Evolutionary conservation across 2,329 filamentous ascomycete species (phyloP).

Genomic region (Xylaria sp.): DNA sequence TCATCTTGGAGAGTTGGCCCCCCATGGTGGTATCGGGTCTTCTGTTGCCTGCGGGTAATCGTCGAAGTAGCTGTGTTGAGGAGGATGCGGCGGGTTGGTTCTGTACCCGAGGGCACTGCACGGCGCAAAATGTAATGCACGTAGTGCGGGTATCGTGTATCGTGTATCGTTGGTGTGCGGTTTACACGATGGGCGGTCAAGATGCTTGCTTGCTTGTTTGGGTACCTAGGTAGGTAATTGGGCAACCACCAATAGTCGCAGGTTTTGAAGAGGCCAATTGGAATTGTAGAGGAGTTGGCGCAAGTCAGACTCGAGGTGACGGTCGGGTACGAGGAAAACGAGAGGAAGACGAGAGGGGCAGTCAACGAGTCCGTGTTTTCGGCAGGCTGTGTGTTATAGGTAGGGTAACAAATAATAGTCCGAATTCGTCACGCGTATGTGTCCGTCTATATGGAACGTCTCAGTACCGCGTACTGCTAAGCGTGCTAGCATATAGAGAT

Average conservation of each 20-base stretch:
- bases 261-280: background rate
- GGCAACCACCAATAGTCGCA: background rate
- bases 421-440: slow-evolving; percentile 6
- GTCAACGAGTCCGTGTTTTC: background rate
- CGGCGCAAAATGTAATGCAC: background rate
- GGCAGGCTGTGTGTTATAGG: background rate
- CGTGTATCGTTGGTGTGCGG: background rate
- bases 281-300: background rate
- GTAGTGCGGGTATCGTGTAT: background rate
- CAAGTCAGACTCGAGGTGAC: background rate
- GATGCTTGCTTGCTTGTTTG: background rate
- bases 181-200: background rate
- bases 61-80: background rate
- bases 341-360: background rate
- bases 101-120: too few relatives aligned
- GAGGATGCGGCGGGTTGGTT: background rate
- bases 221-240: background rate
- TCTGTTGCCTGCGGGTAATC: background rate
- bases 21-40: slow-evolving; percentile 71
- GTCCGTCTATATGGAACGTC: background rate
- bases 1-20: slow-evolving; percentile 92
- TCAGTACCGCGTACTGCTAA: background rate
- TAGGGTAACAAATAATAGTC: background rate
- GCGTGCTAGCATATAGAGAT: background rate
- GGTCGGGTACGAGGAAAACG: background rate